Evolutionary conservation across 1,139 yeast genomes (phyloP).

Genomic region (Yamadazyma membranifaciens): DNA sequence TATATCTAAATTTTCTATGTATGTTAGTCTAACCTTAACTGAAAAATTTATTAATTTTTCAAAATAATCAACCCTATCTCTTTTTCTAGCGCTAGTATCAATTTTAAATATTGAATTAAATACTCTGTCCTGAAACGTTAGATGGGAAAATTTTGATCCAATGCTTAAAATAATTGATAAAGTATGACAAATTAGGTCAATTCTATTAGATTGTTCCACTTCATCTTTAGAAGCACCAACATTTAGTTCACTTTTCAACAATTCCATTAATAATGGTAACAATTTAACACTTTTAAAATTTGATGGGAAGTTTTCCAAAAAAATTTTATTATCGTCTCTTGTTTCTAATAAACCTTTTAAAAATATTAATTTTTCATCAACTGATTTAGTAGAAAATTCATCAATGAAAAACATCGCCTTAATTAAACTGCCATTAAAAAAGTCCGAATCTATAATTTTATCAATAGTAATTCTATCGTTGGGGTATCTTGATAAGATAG

Average conservation of each 20-base stretch:
- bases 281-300: conserved; percentile 69
- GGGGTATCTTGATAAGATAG: conserved; percentile 43
- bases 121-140: conserved; percentile 75
- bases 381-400: conserved; percentile 74
- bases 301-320: conserved; percentile 69
- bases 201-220: conserved; percentile 13
- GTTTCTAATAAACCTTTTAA: conserved; percentile 56
- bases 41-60: conserved; percentile 42
- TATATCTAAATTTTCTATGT: conserved; percentile 56
- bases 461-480: conserved; percentile 47
- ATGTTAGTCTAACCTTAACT: conserved; percentile 33
- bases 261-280: conserved; percentile 62
- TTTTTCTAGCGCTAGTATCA: conserved; percentile 30
- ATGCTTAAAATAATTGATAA: conserved; percentile 61
- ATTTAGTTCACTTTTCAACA: conserved; percentile 35
- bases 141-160: conserved; percentile 65
- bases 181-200: conserved; percentile 49
- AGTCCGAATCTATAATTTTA: conserved; percentile 52
- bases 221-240: conserved; percentile 17
- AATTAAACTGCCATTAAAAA: conserved; percentile 77
- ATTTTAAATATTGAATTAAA: conserved; percentile 34
- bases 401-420: conserved; percentile 82
- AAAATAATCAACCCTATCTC: conserved; percentile 31
- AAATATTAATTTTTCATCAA: conserved; percentile 67
- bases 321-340: conserved; percentile 20